Base-by-base conservation (phyloP, 495 filamentous ascomycete species). In the Aspergillus funiculosus region DNA sequence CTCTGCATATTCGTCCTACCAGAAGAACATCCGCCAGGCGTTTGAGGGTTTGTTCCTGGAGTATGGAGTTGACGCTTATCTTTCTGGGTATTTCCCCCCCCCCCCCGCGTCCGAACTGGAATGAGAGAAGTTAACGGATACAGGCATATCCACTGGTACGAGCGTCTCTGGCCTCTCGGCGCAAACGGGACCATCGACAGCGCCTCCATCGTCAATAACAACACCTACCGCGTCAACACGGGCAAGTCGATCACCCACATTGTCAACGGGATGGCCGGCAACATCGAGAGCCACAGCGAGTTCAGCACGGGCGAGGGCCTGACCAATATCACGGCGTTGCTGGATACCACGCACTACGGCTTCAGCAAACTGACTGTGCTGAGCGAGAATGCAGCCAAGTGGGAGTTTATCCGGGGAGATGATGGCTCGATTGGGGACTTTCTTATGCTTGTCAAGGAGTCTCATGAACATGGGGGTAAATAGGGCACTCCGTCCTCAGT, bases 61-160 rank as follows among this genome's bases (percentile, higher is more conserved):
- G 48, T 71, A 80, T 51, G 75, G 75, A 8, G 77, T 81, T 15
- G 78, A 82, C 51, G 61, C 77, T 5, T 75, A 69, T 36, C 61
- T 80, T 11, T 73, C 72, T 43, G 78, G 48, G 34, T 48, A 24
- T 25, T 36, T 48, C n/a, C 18, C 18, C 5, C 0, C 17, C 13
- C 6, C 10, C 10, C n/a, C 1, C 22, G 6, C 21, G 17, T 24
- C 30, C 17, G 20, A 15, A 9, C 9, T 28, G 7, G 7, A 19
- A 14, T 28, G 4, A 32, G 7, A 10, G 9, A 34, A 17, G 18
- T 15, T 34, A 34, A 24, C 5, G 4, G 11, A 9, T 14, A 25
- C 13, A 49, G 58, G 40, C 77, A 82, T 53, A 73, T 78, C 39
- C 78, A 82, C 47, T 76, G 72, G 59, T 77, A 74, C 47, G 68